These are phyloP conservation scores for Marasmius oreades DNA, from an alignment of 1,284 basidiomycete species.

Conservation along the genomic window DNA sequence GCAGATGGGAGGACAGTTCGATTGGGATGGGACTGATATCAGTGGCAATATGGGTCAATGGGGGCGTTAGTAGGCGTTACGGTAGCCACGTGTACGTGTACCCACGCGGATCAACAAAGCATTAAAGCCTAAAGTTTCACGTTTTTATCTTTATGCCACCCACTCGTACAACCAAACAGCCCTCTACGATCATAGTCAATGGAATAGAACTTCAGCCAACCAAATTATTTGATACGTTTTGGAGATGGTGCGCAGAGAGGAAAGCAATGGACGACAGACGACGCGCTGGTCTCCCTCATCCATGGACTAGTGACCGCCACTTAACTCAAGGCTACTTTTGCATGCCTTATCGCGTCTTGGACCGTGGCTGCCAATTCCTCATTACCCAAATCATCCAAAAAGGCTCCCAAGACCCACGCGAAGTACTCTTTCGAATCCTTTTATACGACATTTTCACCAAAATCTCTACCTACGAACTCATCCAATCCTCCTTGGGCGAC, in stretches of 20 bases:
- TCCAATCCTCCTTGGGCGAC: constrained; percentile 43
- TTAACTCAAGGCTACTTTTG: constrained; percentile 51
- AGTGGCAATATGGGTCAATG: constrained; percentile 19
- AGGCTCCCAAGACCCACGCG: constrained; percentile 48
- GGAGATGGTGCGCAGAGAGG: constrained; percentile 52
- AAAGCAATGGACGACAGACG: constrained; percentile 53
- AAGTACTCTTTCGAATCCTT: constrained; percentile 57
- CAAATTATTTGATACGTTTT: constrained; percentile 57
- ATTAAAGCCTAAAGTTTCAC: no score
- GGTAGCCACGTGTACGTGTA: no score
- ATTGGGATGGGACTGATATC: constrained; percentile 29
- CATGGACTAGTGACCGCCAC: constrained; percentile 35
- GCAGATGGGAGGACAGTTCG: constrained; percentile 24
- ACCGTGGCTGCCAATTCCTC: constrained; percentile 57
- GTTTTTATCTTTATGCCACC: no score
- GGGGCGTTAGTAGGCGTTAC: constrained; percentile 7
- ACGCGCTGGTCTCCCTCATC: constrained; percentile 40
- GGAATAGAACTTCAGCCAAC: constrained; percentile 39
- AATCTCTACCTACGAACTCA: constrained; percentile 58
- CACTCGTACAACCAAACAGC: neutral
- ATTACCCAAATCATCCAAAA: constrained; percentile 58
- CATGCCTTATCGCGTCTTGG: constrained; percentile 59
- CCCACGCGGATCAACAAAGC: no score
- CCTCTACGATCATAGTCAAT: constrained; percentile 27
- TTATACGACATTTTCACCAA: constrained; percentile 60